These are phyloP conservation scores for Amanita pallidorosea DNA, from an alignment of 768 basidiomycete genomes.

Conservation along the genomic window DNA sequence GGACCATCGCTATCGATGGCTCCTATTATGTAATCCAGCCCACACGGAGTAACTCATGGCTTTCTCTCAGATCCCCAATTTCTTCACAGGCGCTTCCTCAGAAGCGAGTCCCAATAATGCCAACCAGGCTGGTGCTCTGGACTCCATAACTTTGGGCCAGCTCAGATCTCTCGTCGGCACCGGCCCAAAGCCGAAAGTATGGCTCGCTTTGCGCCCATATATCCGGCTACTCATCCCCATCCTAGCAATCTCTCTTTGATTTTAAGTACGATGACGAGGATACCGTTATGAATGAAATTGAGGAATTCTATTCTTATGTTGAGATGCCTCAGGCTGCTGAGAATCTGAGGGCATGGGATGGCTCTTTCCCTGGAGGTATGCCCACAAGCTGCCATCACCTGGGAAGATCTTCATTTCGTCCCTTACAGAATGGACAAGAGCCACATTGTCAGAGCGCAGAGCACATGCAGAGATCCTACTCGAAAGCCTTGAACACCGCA, in stretches of 20 bases:
- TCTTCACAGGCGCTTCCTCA: slow-evolving; percentile 11
- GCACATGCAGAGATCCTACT: slow-evolving; percentile 72
- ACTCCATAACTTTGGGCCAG: slow-evolving; percentile 76
- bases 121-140: slow-evolving; percentile 33
- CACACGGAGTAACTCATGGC: slow-evolving; percentile 10
- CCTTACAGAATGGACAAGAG: slow-evolving; percentile 67
- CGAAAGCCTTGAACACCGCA: slow-evolving; percentile 80
- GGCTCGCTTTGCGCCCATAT: slow-evolving; percentile 8
- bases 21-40: background rate
- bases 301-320: slow-evolving; percentile 96
- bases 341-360: slow-evolving; percentile 82
- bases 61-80: slow-evolving; percentile 18
- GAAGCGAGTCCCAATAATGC: slow-evolving; percentile 15
- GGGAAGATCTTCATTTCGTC: slow-evolving; percentile 3
- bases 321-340: slow-evolving; percentile 88
- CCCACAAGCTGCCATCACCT: background rate
- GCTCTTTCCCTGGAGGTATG: slow-evolving; percentile 67
- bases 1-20: background rate
- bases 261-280: slow-evolving; percentile 96
- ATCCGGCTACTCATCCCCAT: background rate
- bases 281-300: slow-evolving; percentile 90
- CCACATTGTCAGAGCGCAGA: slow-evolving; percentile 47
- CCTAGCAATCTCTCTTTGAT: slow-evolving; percentile 78
- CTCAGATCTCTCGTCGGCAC: slow-evolving; percentile 63
- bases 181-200: slow-evolving; percentile 67